Conservation (phyloP, 164 flowering plant genomes). For the Kalanchoe fedtschenkoi region DNA sequence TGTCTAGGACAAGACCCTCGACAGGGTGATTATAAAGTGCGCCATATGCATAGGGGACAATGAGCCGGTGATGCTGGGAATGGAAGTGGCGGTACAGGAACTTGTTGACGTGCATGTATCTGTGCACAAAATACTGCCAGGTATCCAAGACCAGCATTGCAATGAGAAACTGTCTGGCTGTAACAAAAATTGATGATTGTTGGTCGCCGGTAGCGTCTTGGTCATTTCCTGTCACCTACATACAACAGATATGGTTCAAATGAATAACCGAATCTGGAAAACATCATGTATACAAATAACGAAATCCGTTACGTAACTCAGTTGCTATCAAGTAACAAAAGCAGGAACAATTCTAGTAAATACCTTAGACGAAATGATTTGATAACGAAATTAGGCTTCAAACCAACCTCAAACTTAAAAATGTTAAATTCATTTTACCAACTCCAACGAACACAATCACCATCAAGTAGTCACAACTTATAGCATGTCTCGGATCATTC, state of each 20-base stretch:
- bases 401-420: too few species aligned
- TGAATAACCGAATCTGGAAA: too few species aligned
- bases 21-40: neutral
- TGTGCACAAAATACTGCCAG: neutral
- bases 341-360: too few species aligned
- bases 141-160: neutral
- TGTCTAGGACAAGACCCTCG: neutral
- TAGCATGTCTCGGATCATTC: too few species aligned
- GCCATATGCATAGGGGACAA: neutral
- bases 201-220: conserved; percentile 13
- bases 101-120: neutral
- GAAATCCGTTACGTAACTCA: too few species aligned
- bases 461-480: too few species aligned
- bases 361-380: too few species aligned
- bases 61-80: neutral
- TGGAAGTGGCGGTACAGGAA: neutral
- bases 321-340: too few species aligned
- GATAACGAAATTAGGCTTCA: too few species aligned
- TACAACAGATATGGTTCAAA: neutral
- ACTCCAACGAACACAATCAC: too few species aligned
- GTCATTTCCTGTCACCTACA: conserved; percentile 45
- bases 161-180: conserved; percentile 4
- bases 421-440: too few species aligned
- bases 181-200: conserved; percentile 27
- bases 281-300: too few species aligned